phyloP scores from a whole-genome alignment of 306 rosid species.

The Sechiopsis laciniata region DNA sequence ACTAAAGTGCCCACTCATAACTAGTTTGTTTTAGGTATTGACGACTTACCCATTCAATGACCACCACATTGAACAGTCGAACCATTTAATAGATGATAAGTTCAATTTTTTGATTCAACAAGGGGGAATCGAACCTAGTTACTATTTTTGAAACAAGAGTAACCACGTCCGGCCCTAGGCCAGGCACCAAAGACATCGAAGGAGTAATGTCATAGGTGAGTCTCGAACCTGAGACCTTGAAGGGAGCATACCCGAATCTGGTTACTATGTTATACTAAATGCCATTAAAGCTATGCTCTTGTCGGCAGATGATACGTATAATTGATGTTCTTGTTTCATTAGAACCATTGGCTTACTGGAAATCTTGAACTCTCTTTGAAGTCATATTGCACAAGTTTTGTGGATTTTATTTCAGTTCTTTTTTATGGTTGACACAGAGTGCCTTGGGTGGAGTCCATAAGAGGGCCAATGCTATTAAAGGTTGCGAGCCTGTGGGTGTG shows the following conservation, averaged over 20 bases:
- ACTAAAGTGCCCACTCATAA: background rate
- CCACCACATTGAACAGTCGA: background rate
- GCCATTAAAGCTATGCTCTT: no score
- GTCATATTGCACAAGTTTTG: conserved; percentile 19
- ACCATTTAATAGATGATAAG: background rate
- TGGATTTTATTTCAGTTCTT: conserved; percentile 24
- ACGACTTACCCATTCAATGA: background rate
- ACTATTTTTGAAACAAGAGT: no score
- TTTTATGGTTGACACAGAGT: conserved; percentile 40
- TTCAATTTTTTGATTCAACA: no score
- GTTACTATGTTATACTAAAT: no score
- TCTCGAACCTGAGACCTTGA: no score
- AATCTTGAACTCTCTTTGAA: background rate
- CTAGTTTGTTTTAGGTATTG: conserved; percentile 9
- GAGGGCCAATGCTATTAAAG: conserved; percentile 51
- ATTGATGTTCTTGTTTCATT: conserved; percentile 3
- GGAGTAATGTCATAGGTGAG: no score
- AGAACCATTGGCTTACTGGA: background rate
- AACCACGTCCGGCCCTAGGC: no score
- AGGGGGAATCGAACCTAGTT: no score
- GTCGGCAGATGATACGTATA: background rate
- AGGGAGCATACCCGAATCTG: no score
- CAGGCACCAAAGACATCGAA: no score
- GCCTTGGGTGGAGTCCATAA: conserved; percentile 25
- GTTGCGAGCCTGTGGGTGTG: conserved; percentile 24